A percentile compares a stretch with the other conserved stretches of the same genome.
These are phyloP conservation scores for Fistulinella prunicolor DNA, from an alignment of 768 basidiomycete genomes.

Conservation along the genomic window DNA sequence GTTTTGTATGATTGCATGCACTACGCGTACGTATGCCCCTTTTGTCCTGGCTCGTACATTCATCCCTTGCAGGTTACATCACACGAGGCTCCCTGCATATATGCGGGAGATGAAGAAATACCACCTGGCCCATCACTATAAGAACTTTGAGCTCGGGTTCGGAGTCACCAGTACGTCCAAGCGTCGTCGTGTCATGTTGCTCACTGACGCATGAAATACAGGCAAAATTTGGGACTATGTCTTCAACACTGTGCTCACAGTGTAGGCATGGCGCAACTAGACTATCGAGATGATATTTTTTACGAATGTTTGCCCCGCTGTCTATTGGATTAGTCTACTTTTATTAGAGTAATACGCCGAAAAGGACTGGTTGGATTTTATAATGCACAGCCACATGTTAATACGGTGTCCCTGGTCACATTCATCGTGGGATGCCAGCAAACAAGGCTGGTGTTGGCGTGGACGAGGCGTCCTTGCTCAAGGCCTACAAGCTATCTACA, in stretches of 20 bases:
- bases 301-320: not conserved
- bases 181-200: not conserved
- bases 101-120: constrained; percentile 94
- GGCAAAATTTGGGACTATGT: constrained; percentile 94
- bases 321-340: too few species aligned
- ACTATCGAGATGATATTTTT: not conserved
- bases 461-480: constrained; percentile 81
- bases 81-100: constrained; percentile 82
- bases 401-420: not conserved
- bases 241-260: constrained; percentile 76
- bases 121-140: constrained; percentile 97
- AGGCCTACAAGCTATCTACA: constrained; percentile 81
- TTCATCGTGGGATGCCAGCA: constrained; percentile 13
- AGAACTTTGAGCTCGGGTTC: constrained; percentile 96
- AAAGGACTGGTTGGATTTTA: too few species aligned
- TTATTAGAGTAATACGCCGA: too few species aligned
- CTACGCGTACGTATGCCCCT: constrained; percentile 63
- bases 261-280: constrained; percentile 36
- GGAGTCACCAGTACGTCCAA: constrained; percentile 80
- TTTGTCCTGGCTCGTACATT: not conserved
- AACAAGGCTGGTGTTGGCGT: constrained; percentile 65
- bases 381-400: constrained; percentile 18
- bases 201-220: constrained; percentile 25
- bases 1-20: constrained; percentile 89
- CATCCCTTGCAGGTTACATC: constrained; percentile 58